Conservation (phyloP, 768 basidiomycete genomes). For the Tephrocybe sp. region DNA sequence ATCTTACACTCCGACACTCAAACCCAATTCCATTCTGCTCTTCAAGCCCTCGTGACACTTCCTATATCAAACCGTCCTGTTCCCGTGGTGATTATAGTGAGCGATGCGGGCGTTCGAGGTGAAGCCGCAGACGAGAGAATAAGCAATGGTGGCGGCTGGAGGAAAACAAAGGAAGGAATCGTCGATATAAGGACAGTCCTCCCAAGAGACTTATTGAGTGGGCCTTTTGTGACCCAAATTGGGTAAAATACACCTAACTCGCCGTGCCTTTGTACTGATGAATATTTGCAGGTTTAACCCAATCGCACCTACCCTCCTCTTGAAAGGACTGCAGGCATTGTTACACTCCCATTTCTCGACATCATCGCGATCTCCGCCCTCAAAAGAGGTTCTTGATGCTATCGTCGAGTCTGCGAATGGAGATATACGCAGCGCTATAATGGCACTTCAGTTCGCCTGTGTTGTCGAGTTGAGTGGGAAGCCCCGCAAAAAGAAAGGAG, state of each 20-base stretch:
- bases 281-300: constrained; percentile 75
- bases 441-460: constrained; percentile 88
- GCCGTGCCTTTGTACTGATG: constrained; percentile 1
- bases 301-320: constrained; percentile 84
- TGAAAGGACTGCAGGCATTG: constrained; percentile 70
- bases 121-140: constrained; percentile 55
- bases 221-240: constrained; percentile 79
- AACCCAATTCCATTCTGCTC: constrained; percentile 67
- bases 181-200: constrained; percentile 73
- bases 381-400: constrained; percentile 69
- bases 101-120: constrained; percentile 79
- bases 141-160: constrained; percentile 40
- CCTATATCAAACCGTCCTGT: constrained; percentile 34
- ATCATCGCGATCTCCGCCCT: constrained; percentile 35
- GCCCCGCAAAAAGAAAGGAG: constrained; percentile 34
- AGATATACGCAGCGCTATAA: constrained; percentile 91
- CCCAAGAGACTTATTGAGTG: constrained; percentile 64
- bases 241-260: constrained; percentile 43
- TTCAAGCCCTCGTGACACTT: constrained; percentile 54
- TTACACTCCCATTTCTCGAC: constrained; percentile 47
- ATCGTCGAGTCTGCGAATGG: constrained; percentile 83
- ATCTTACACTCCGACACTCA: constrained; percentile 73
- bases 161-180: constrained; percentile 44
- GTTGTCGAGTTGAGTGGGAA: constrained; percentile 35
- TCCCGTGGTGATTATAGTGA: constrained; percentile 82